A percentile compares a stretch with the other conserved stretches of the same genome.
Evolutionary conservation across 2,329 filamentous ascomycete genomes (phyloP).

Genomic region (Nannizziopsis arthrosporioides): DNA sequence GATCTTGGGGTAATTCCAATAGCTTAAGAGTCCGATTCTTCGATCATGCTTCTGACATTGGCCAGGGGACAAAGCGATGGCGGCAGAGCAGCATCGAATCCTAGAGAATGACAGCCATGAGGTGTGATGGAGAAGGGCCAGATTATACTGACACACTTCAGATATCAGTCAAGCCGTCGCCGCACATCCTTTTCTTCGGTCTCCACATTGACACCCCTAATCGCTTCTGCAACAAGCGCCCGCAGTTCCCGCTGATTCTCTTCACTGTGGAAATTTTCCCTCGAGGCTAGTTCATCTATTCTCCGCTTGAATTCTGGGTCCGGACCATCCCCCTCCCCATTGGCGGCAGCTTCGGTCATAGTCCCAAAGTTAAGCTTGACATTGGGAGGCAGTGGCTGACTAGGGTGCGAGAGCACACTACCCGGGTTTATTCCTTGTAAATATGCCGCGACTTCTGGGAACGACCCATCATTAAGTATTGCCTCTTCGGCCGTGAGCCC

Average conservation of each 20-base stretch:
- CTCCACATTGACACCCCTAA: constrained; percentile 54
- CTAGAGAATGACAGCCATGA: too few relatives aligned
- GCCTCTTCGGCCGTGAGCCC: constrained; percentile 72
- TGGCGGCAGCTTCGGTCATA: constrained; percentile 46
- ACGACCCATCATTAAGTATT: constrained; percentile 67
- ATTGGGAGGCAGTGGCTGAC: constrained; percentile 60
- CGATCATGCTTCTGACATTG: too few relatives aligned
- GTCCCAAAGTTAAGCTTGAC: constrained; percentile 67
- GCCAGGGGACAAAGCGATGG: too few relatives aligned
- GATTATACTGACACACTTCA: too few relatives aligned
- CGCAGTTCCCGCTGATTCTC: constrained; percentile 70
- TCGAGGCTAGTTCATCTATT: constrained; percentile 77
- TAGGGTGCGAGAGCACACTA: constrained; percentile 29
- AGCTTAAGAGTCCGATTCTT: too few relatives aligned
- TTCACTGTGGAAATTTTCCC: constrained; percentile 71
- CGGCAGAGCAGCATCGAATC: too few relatives aligned
- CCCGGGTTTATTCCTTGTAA: constrained; percentile 37
- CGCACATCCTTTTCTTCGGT: constrained; percentile 53
- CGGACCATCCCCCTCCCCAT: constrained; percentile 50
- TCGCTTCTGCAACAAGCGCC: constrained; percentile 66
- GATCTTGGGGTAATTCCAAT: too few relatives aligned
- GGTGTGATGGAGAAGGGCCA: too few relatives aligned
- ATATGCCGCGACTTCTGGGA: constrained; percentile 62
- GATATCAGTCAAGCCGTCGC: constrained; percentile 45
- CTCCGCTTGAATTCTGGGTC: constrained; percentile 74